Evolutionary conservation across 352 stramenopile genomes (phyloP), one percentile per base, ranked within the genome.

Genomic region (Achlya hypogyna): DNA sequence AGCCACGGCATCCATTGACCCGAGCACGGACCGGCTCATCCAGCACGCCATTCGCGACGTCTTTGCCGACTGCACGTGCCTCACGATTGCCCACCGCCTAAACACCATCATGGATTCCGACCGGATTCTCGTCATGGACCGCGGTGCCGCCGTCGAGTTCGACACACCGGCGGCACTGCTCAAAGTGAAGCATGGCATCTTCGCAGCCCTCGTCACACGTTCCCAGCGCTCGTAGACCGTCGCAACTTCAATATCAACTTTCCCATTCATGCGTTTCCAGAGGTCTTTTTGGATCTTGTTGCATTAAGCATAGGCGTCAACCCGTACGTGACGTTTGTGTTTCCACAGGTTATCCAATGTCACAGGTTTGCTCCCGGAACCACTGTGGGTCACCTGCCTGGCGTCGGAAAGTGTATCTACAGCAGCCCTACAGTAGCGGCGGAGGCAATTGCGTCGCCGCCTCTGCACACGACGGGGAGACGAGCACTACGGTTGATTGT

Each of bases 51-150:
- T 78, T 14, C 69, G 73, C 16, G 40, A 28, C 25, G 69, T 62
- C 27, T 97, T 98, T 69, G 52, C 64, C 14, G 69, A 84, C 25
- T 95, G 78, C 51, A 98, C 93, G 1, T 65, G 95, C 25, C 56
- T 98, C 2, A 96, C 87, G 0, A 96, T 98, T 56, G 93, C 93
- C 16, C 93, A 98, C 74, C 77, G 93, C n/a, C 70, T 98, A 16
- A 83, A 96, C 62, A 97, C 91, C 10, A 96, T 97, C 60, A 78
- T 96, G 64, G 88, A 97, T 63, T 89, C 79, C 69, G 89, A 97
- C 58, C 74, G 78, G 28, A 77, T 97, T 23, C 64, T 97, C 9
- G 88, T 97, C 35, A 72, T 97, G 51, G 84, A 96, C 58, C 70
- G 82, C 58, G 90, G 90, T 2, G 65, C 72, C 34, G 79, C 96